Base-by-base conservation (phyloP, 2,329 filamentous ascomycete species). In the Chrysoporthe cubensis region DNA sequence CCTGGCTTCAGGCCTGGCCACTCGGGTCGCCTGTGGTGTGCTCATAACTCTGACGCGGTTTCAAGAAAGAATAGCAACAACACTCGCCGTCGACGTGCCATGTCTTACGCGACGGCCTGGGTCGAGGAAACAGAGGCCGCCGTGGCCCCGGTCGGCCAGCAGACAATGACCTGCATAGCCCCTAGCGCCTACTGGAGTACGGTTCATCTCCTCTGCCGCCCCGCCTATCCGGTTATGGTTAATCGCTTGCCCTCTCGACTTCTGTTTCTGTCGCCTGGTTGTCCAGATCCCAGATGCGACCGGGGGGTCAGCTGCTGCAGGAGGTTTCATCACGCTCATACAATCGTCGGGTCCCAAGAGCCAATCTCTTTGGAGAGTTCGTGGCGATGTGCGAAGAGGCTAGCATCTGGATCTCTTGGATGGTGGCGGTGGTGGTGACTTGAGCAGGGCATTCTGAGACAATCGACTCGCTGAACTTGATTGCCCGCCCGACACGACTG, bases 361-460 rank as follows among this genome's bases (percentile, higher is more conserved):
- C 79, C 80, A 78, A 77, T 76, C 77, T 73, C 75, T 72, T 74
- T 74, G 73, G 75, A 58, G 67, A 72, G 70, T 71, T 72, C 78
- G 80, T 81, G 80, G 80, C 80, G 75, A 78, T 75, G 76, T 76
- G 72, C 75, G 66, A 56, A 62, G 58, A 32, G 59, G 34, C 68
- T 68, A 69, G 32, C 40, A 59, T 58, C 40, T 74, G 74, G 74
- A 71, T 60, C 66, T 65, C 68, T 66, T 64, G 65, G 70, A 56
- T 46, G 65, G 59, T 60, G 62, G 64, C 65, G 71, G 63, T 61
- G 43, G 57, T 57, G 62, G 65, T 67, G 68, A 72, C 71, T 70
- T 69, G 72, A 79, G 75, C 80, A 82, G 79, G 79, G 78, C 77
- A 80, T 76, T 78, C 75, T 79, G 80, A 83, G 81, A 83, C 81